Base-by-base conservation (phyloP, 805 yeast species). In the Ascoidea rubescens region DNA sequence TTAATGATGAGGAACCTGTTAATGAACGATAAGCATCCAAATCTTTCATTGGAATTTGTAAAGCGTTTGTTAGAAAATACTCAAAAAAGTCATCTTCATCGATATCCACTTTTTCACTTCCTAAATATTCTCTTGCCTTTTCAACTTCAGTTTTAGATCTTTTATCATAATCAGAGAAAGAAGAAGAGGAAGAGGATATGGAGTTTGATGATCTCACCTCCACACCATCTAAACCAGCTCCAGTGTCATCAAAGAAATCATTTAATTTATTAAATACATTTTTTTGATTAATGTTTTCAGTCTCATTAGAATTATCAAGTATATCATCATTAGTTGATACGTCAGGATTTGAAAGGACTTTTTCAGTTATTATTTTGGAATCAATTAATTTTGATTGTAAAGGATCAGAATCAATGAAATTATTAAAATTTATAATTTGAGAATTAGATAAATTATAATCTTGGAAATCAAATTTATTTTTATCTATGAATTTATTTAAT, bases 81-180 rank as follows among this genome's bases (percentile, higher is more conserved):
- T 82, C 88, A 57, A 82, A 78, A 59, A 82, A 82, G 58, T 82
- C 87, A 60, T 82, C 87, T 57, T 80, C 86, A 58, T 78, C 79
- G 6, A 81, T 76, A 51, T 69, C 75, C 16, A 71, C 61, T 8
- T 66, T 66, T 50, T 69, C 70, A 1, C 59, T 47, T n/a, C 60
- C 53, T 46, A 71, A 60, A 45, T 64, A 66, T 21, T 61, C 56
- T 37, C 56, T 51, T 0, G 64, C 67, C 42, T 58, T 60, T 10
- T 58, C 58, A 44, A 66, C 64, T 7, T 54, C 59, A 10, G 54
- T 55, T 8, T 58, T 60, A 31, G 54, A 52, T 12, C 55, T 59
- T 7, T 60, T 60, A 7, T 56, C 59, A 7, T 59, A 54, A 28
- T 51, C 53, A 21, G 47, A n/a, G 48, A 28, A 50, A 53, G n/a